phyloP scores from a whole-genome alignment of 345 rosid species.

The Bruguiera gymnorhiza region DNA sequence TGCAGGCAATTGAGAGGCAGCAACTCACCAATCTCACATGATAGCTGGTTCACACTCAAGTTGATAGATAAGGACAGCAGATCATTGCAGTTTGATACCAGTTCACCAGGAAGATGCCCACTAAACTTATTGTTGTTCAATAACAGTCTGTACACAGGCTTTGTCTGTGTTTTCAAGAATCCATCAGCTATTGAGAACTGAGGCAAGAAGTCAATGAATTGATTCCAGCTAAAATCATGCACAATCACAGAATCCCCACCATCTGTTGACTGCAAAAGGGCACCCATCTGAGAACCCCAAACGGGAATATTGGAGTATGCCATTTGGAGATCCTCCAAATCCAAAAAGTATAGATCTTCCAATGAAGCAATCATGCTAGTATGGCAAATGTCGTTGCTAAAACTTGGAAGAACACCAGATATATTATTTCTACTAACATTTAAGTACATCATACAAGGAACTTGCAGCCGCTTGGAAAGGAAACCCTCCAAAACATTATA shows the following conservation, averaged over 20 bases:
- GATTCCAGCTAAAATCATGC: slow-evolving; percentile 64
- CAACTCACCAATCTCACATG: slow-evolving; percentile 26
- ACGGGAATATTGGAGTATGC: slow-evolving; percentile 29
- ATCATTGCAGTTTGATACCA: slow-evolving; percentile 37
- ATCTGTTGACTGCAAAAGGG: slow-evolving; percentile 1
- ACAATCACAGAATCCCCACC: slow-evolving; percentile 22
- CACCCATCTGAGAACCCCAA: slow-evolving; percentile 33
- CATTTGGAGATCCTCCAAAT: slow-evolving; percentile 32
- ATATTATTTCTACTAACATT: slow-evolving; percentile 53
- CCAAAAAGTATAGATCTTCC: slow-evolving; percentile 14
- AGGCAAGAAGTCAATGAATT: slow-evolving; percentile 46
- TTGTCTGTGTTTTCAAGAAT: slow-evolving; percentile 21
- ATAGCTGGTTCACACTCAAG: slow-evolving; percentile 47
- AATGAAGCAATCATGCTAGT: slow-evolving; percentile 17
- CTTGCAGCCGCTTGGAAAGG: slow-evolving; percentile 43
- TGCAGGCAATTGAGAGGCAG: slow-evolving; percentile 32
- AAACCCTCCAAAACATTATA: slow-evolving; percentile 46
- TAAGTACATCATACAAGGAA: slow-evolving; percentile 57
- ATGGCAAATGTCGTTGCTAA: slow-evolving; percentile 33
- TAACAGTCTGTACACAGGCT: slow-evolving; percentile 38
- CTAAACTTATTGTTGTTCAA: slow-evolving; percentile 47
- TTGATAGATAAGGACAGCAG: slow-evolving; percentile 44
- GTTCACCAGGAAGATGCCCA: slow-evolving; percentile 37
- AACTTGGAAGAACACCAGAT: slow-evolving; percentile 44
- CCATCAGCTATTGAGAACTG: slow-evolving; percentile 40